These are phyloP conservation scores for Sedum album DNA, from an alignment of 164 flowering plant genomes.

Conservation along the genomic window DNA sequence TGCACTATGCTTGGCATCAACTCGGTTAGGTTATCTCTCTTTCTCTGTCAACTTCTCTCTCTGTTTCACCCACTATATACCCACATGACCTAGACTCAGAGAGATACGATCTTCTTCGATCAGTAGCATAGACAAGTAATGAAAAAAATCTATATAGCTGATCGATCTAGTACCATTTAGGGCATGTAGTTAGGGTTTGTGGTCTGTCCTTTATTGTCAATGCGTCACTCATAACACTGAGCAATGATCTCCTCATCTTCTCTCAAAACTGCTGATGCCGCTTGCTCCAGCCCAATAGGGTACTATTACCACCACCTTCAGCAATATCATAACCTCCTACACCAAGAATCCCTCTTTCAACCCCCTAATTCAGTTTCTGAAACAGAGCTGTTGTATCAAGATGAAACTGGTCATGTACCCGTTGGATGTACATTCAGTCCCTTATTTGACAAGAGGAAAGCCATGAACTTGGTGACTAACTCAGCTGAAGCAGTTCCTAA, in stretches of 20 bases:
- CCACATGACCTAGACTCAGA: neutral
- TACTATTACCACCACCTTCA: neutral
- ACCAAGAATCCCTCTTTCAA: neutral
- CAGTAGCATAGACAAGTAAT: neutral
- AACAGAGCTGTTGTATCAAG: no score
- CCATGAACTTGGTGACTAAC: neutral
- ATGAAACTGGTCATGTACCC: neutral
- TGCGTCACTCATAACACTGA: neutral
- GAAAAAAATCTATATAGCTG: slow-evolving; percentile 1
- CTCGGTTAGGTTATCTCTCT: no score
- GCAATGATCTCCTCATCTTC: neutral
- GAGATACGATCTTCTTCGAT: neutral
- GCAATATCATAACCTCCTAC: no score
- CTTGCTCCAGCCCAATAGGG: neutral
- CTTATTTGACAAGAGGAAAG: neutral
- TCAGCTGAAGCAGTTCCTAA: no score
- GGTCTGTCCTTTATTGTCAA: neutral
- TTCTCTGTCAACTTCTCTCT: neutral
- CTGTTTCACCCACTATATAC: neutral
- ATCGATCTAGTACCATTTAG: no score
- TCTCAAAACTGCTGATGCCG: neutral
- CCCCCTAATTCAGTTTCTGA: neutral
- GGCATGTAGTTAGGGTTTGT: neutral
- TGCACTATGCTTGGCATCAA: no score
- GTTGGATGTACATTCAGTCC: neutral